These are phyloP conservation scores for Fusarium citri DNA, from an alignment of 2,329 filamentous ascomycete genomes.

Conservation along the genomic window DNA sequence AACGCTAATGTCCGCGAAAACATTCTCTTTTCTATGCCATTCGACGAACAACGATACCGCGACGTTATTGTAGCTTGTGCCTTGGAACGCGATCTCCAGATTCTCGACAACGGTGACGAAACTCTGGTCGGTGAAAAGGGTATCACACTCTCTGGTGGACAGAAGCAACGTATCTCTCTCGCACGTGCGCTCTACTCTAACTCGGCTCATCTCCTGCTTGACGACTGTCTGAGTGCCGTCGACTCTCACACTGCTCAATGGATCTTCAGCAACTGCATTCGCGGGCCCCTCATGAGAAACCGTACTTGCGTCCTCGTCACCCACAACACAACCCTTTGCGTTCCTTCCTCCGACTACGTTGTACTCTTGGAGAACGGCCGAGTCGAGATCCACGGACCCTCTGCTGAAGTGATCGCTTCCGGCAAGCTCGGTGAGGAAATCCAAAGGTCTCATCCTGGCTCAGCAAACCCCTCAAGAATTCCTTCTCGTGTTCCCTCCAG, in stretches of 20 bases:
- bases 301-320: conserved; percentile 96
- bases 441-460: conserved; percentile 76
- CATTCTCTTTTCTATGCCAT: conserved; percentile 87
- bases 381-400: conserved; percentile 78
- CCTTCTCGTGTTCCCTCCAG: conserved; percentile 84
- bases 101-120: conserved; percentile 91
- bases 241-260: conserved; percentile 98
- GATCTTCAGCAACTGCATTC: conserved; percentile 95
- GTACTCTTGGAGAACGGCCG: conserved; percentile 90
- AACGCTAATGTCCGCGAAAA: conserved; percentile 97
- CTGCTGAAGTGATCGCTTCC: conserved; percentile 83
- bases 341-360: conserved; percentile 82
- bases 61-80: conserved; percentile 92
- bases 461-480: conserved; percentile 75
- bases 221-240: conserved; percentile 95
- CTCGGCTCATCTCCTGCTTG: conserved; percentile 88
- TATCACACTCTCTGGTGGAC: conserved; percentile 94
- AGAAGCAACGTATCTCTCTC: conserved; percentile 96
- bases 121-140: conserved; percentile 97
- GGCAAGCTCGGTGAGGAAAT: conserved; percentile 90
- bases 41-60: conserved; percentile 84
- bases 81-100: conserved; percentile 89
- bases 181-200: conserved; percentile 98
- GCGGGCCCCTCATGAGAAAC: conserved; percentile 86
- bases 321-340: conserved; percentile 91